Percentiles rank a stretch among this genome's conserved stretches.
These are phyloP conservation scores for Pinus albicaulis DNA, from an alignment of 75 land plant genomes.

Conservation along the genomic window DNA sequence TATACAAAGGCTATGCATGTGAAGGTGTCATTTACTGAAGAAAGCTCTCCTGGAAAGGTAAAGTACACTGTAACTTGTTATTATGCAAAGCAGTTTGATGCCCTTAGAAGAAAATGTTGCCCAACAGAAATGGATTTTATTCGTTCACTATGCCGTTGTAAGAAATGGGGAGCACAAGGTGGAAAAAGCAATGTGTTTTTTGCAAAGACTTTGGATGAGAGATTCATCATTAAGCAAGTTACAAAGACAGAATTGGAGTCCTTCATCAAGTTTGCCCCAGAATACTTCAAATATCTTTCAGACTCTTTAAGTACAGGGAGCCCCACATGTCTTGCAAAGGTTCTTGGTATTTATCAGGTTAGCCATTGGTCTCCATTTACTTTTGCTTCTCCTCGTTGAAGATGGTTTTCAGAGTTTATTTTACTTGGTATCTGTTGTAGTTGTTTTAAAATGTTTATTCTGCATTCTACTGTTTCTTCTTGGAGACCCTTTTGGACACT, in stretches of 20 bases:
- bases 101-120: constrained; percentile 74
- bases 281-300: constrained; percentile 78
- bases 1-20: constrained; percentile 34
- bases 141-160: constrained; percentile 91
- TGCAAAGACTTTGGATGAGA: constrained; percentile 93
- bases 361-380: neutral
- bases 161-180: constrained; percentile 96
- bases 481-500: neutral
- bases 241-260: constrained; percentile 86
- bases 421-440: neutral
- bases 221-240: constrained; percentile 92
- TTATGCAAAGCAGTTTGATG: constrained; percentile 74
- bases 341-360: constrained; percentile 94
- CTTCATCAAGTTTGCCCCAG: constrained; percentile 82
- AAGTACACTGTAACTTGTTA: constrained; percentile 71
- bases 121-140: constrained; percentile 75
- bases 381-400: neutral
- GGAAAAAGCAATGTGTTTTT: constrained; percentile 96
- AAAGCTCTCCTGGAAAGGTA: constrained; percentile 37
- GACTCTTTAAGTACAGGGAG: constrained; percentile 61
- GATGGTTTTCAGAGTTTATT: neutral
- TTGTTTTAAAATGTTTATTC: neutral
- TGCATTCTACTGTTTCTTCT: neutral
- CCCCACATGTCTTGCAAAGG: constrained; percentile 95
- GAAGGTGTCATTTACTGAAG: constrained; percentile 37